phyloP scores from a whole-genome alignment of 148 eudicot species.

The Vaccinium myrtillus region DNA sequence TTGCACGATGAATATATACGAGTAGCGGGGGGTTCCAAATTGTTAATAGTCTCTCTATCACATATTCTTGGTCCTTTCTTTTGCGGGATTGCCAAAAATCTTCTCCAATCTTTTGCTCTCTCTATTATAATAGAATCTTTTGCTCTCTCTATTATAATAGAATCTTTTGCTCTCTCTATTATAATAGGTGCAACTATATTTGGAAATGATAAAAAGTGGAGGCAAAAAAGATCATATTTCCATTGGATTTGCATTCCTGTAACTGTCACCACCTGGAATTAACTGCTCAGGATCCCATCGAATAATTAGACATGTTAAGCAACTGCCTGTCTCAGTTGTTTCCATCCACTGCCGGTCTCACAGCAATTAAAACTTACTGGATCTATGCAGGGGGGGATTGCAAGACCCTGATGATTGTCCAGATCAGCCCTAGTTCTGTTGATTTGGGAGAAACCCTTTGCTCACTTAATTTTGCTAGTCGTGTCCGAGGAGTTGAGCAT shows the following conservation, averaged over 20 bases:
- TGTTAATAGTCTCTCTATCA: neutral
- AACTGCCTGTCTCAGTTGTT: neutral
- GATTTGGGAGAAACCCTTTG: constrained; percentile 91
- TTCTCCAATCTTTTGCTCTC: neutral
- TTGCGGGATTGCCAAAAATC: neutral
- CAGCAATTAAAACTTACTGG: neutral
- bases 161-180: neutral
- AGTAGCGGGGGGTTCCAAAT: neutral
- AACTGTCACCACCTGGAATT: neutral
- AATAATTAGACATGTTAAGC: neutral
- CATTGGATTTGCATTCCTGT: neutral
- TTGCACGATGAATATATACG: neutral
- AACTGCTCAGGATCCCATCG: neutral
- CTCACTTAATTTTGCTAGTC: constrained; percentile 93
- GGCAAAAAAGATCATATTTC: neutral
- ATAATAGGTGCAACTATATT: neutral
- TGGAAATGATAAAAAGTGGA: neutral
- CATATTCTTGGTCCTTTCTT: neutral
- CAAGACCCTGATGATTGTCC: constrained; percentile 95
- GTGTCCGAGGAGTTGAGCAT: constrained; percentile 88
- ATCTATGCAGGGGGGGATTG: constrained; percentile 82
- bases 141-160: neutral
- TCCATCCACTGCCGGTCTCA: neutral
- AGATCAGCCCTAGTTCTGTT: constrained; percentile 66
- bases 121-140: neutral